Base-by-base conservation (phyloP, 345 rosid genomes). In the Sisymbrium altissimum region DNA sequence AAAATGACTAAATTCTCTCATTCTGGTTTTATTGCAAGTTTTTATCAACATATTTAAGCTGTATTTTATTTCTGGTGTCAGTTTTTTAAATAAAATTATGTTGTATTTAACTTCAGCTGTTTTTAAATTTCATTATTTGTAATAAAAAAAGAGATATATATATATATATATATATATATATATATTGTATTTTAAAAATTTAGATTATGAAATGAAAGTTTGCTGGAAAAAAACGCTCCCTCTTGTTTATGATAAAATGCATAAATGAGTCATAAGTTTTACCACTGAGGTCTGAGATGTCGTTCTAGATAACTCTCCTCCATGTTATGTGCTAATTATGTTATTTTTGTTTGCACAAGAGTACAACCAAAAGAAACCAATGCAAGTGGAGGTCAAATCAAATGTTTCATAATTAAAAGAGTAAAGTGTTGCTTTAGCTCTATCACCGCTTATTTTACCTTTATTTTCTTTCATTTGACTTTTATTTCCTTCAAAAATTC, bases 351-450 rank as follows among this genome's bases (percentile, higher is more conserved):
- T 59, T 59, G 13, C 39, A 32, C 7, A 50, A 68, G 63, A 50
- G 49, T 23, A 48, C 74, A 59, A 50, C 14, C 8, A 48, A 41
- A 32, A 50, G 38, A 40, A 50, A 44, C 68, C 55, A 75, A 68
- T 56, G 63, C 6, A 21, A 68, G 73, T 75, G 79, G 73, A 75
- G 73, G 79, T 75, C 79, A 75, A 75, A 75, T 59, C 69, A 52
- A 60, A 67, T 75, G 2, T 50, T 60, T 52, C 68, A 75, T 68
- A 75, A 68, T 60, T 60, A 67, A 75, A 67, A 75, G 55, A 40
- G 15, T n/a, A 59, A 74, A 67, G 73, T 40, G 62, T 49, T 52
- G 46, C 79, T 75, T 50, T 74, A 67, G 39, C 79, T 75, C 39
- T 66, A 67, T 75, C 69, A 61, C 67, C 36, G 38, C 54, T 74